phyloP scores from a whole-genome alignment of 306 rosid genomes.

The Begonia peltatifolia region DNA sequence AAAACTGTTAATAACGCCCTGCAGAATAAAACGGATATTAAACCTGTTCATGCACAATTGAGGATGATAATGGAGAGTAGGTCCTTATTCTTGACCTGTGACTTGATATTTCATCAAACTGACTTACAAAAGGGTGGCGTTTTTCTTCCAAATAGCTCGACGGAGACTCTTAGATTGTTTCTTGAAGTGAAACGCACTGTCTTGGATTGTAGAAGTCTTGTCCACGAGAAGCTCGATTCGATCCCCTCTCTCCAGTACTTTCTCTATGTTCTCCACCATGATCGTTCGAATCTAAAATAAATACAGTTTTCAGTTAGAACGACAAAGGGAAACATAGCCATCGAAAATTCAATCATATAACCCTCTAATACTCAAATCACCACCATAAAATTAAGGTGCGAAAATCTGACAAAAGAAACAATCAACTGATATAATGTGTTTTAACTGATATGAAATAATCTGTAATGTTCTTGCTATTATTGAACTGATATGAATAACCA shows the following conservation, averaged over 20 bases:
- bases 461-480: too few relatives aligned
- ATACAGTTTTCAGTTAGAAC: constrained; percentile 11
- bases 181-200: constrained; percentile 85
- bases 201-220: constrained; percentile 96
- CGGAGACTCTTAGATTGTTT: constrained; percentile 89
- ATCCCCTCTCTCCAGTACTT: constrained; percentile 92
- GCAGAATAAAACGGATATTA: constrained; percentile 8
- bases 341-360: too few relatives aligned
- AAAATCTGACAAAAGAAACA: too few relatives aligned
- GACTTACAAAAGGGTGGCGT: constrained; percentile 79
- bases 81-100: too few relatives aligned
- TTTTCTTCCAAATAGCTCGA: constrained; percentile 97
- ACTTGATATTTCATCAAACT: too few relatives aligned
- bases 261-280: constrained; percentile 93
- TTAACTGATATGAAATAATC: too few relatives aligned
- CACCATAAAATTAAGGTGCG: too few relatives aligned
- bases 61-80: too few relatives aligned
- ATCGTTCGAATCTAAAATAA: constrained; percentile 71
- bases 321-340: background rate
- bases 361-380: too few relatives aligned
- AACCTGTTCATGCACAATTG: too few relatives aligned
- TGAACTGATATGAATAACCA: too few relatives aligned
- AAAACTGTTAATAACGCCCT: constrained; percentile 80
- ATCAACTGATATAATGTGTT: too few relatives aligned
- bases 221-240: constrained; percentile 95